Conservation (phyloP, 768 basidiomycete genomes). For the Russula virescens region DNA sequence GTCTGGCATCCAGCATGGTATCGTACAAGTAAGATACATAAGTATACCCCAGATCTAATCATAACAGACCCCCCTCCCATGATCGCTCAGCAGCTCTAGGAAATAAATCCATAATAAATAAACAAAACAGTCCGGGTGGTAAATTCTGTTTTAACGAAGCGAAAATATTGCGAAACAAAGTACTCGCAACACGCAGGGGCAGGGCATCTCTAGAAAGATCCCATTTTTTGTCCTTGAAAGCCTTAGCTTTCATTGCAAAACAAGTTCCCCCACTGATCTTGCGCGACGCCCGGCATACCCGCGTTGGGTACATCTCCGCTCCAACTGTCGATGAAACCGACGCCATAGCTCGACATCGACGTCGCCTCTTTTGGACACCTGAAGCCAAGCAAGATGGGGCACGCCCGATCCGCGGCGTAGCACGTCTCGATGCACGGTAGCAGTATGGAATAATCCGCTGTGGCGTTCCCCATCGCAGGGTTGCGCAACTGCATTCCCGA, state of each 20-base stretch:
- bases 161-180: too few relatives aligned
- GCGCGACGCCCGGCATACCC: conserved; percentile 49
- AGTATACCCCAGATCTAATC: neutral
- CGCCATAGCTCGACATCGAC: conserved; percentile 64
- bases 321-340: conserved; percentile 63
- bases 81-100: too few relatives aligned
- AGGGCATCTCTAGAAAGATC: too few relatives aligned
- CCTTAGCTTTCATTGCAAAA: conserved; percentile 54
- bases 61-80: too few relatives aligned
- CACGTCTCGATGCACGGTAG: conserved; percentile 80
- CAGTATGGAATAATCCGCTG: conserved; percentile 47
- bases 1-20: neutral
- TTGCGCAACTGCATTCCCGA: conserved; percentile 42
- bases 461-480: conserved; percentile 41
- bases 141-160: neutral
- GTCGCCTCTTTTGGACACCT: conserved; percentile 63
- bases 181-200: too few relatives aligned
- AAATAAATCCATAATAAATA: neutral
- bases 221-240: too few relatives aligned
- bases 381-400: conserved; percentile 68
- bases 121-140: too few relatives aligned
- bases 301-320: conserved; percentile 40
- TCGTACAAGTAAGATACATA: neutral
- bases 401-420: conserved; percentile 64
- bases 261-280: conserved; percentile 69